Evolutionary conservation across 768 basidiomycete species (phyloP).

Genomic region (Royoungia palumana): DNA sequence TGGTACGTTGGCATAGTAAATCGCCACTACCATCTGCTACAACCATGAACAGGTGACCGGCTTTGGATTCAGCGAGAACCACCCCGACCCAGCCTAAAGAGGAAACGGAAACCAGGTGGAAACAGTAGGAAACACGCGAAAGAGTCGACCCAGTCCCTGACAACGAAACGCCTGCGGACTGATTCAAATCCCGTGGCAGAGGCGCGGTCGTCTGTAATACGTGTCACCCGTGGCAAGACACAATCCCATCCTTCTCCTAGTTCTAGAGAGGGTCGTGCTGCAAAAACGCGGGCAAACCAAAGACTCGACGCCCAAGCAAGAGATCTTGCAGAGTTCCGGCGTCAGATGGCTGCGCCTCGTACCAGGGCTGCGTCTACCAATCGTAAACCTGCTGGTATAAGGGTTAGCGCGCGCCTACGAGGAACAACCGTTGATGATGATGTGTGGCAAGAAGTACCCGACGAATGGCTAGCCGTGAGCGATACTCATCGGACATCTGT

Average conservation of each 20-base stretch:
- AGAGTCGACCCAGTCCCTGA: slow-evolving; percentile 11
- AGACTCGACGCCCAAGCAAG: slow-evolving; percentile 67
- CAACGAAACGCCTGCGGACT: slow-evolving; percentile 27
- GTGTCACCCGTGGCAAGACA: slow-evolving; percentile 15
- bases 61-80: slow-evolving; percentile 81
- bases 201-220: slow-evolving; percentile 7
- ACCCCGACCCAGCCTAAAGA: slow-evolving; percentile 46
- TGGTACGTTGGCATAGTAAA: slow-evolving; percentile 36
- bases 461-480: slow-evolving; percentile 54
- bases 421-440: slow-evolving; percentile 50
- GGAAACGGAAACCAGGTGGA: slow-evolving; percentile 37
- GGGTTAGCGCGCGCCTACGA: slow-evolving; percentile 64
- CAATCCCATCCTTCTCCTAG: slow-evolving; percentile 22
- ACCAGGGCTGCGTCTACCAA: slow-evolving; percentile 10
- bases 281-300: slow-evolving; percentile 68
- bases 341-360: slow-evolving; percentile 34
- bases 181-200: slow-evolving; percentile 1
- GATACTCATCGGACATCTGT: slow-evolving; percentile 16
- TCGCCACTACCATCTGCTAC: neutral
- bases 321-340: slow-evolving; percentile 60
- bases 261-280: slow-evolving; percentile 54
- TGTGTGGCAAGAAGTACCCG: slow-evolving; percentile 78
- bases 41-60: slow-evolving; percentile 56
- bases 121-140: slow-evolving; percentile 19
- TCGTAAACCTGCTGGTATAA: slow-evolving; percentile 48